Evolutionary conservation across 2,329 filamentous ascomycete genomes (phyloP), one percentile per base, ranked within the genome.

Genomic region (Diaporthe humulicola): DNA sequence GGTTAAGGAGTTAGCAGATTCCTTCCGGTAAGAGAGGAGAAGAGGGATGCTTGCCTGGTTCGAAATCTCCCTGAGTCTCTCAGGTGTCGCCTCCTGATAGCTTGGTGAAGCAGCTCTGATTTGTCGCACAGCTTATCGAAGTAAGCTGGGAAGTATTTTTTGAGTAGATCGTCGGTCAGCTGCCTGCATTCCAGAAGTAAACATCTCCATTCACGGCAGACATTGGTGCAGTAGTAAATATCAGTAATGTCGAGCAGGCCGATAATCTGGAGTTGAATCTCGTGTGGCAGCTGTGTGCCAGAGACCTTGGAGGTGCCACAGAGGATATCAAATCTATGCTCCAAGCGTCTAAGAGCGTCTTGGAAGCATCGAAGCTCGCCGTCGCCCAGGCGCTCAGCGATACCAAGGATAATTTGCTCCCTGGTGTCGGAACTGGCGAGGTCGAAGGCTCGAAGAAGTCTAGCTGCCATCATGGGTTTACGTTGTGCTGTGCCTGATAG

Each of bases 231-330:
- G n/a, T 64, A 17, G 61, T 50, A 74, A 9, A 74, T 4, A 15
- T 74, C 73, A 22, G 40, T 33, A 5, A 69, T n/a, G 4, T 52
- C 70, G 60, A 74, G 22, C 3, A 60, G 40, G 9, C 69, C 25
- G 42, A 74, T 12, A 19, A 74, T 54, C 33, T 50, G 56, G 12
- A 74, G 60, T 36, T 72, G 70, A 15, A 74, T 42, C 52, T 74
- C 73, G 22, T 28, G 17, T 15, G 70, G 73, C 33, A 69, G 10
- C 12, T 36, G 36, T 15, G 36, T n/a, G 15, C 64, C 30, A 2
- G 64, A 69, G 33, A 17, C 17, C 14, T 40, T 22, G 14, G 48
- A 69, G 9, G 28, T 22, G 19, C 42, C 45, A 25, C 73, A 71
- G 4, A 74, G 50, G 25, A 74, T 14, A 4, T 74, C 73, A 8